phyloP scores from a whole-genome alignment of 768 basidiomycete genomes.

The Rhodotorula kratochvilovae region DNA sequence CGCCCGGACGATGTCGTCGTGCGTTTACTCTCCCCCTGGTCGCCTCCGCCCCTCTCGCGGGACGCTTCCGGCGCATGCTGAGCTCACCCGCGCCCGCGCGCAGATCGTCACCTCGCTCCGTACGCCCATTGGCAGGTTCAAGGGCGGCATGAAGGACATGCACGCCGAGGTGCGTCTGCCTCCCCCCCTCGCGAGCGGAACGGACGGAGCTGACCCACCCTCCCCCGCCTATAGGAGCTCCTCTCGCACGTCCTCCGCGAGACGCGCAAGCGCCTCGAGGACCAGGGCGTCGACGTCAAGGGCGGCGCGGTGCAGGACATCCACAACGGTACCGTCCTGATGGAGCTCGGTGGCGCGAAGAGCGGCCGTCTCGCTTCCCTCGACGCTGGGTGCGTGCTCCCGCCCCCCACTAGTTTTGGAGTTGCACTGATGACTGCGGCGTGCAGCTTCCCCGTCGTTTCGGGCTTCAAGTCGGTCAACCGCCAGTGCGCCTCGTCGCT shows the following conservation, averaged over 20 bases:
- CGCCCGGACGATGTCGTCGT: conserved; percentile 33
- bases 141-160: conserved; percentile 85
- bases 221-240: conserved; percentile 13
- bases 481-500: conserved; percentile 51
- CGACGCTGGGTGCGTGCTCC: conserved; percentile 35
- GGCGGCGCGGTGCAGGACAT: conserved; percentile 45
- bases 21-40: not conserved
- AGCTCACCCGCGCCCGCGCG: not conserved
- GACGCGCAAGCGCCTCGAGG: conserved; percentile 31
- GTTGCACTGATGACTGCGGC: not conserved
- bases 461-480: conserved; percentile 51
- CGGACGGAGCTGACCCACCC: not conserved
- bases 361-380: conserved; percentile 50
- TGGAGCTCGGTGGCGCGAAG: conserved; percentile 47
- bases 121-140: conserved; percentile 82
- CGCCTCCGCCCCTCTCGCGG: not conserved
- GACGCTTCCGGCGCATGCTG: not conserved
- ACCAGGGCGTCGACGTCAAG: conserved; percentile 36
- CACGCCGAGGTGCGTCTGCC: conserved; percentile 25
- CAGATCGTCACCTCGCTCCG: conserved; percentile 71
- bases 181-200: not conserved
- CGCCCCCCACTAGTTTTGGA: no score
- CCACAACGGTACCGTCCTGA: conserved; percentile 50
- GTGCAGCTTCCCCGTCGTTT: conserved; percentile 46
- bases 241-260: conserved; percentile 34